Evolutionary conservation across 106 monocot genomes (phyloP).

Genomic region (Triglochin maritima): DNA sequence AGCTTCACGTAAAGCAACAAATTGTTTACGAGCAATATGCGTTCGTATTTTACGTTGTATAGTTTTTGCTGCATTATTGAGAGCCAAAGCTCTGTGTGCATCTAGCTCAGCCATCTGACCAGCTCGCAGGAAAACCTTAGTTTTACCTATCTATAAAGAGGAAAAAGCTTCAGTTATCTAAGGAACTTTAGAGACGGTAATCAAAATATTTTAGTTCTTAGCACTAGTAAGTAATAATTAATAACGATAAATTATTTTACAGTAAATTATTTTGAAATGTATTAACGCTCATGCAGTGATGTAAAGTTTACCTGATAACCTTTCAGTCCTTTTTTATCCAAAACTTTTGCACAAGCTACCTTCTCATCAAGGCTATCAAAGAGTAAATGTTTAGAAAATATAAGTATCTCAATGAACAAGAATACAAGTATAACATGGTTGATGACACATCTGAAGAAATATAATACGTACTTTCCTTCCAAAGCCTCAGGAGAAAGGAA

Average conservation of each 20-base stretch:
- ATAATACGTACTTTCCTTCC: conserved; percentile 74
- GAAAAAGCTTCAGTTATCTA: background rate
- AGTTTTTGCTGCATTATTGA: conserved; percentile 74
- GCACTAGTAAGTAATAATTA: no score
- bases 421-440: background rate
- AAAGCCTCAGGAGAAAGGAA: conserved; percentile 78
- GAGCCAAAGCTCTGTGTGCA: conserved; percentile 75
- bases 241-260: no score
- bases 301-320: conserved; percentile 58
- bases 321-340: conserved; percentile 79
- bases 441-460: background rate
- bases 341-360: conserved; percentile 72
- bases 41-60: conserved; percentile 83
- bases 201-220: no score
- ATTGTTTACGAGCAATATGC: conserved; percentile 65
- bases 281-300: background rate
- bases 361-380: conserved; percentile 71
- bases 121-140: conserved; percentile 93
- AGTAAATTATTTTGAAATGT: background rate
- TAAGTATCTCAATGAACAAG: background rate
- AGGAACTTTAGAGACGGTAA: no score
- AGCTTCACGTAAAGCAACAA: conserved; percentile 60
- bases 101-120: conserved; percentile 99
- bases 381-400: background rate
- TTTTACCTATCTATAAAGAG: conserved; percentile 83